A percentile compares a stretch with the other conserved stretches of the same genome.
These are phyloP conservation scores for Halenospora varia DNA, from an alignment of 495 filamentous ascomycete species.

Conservation along the genomic window DNA sequence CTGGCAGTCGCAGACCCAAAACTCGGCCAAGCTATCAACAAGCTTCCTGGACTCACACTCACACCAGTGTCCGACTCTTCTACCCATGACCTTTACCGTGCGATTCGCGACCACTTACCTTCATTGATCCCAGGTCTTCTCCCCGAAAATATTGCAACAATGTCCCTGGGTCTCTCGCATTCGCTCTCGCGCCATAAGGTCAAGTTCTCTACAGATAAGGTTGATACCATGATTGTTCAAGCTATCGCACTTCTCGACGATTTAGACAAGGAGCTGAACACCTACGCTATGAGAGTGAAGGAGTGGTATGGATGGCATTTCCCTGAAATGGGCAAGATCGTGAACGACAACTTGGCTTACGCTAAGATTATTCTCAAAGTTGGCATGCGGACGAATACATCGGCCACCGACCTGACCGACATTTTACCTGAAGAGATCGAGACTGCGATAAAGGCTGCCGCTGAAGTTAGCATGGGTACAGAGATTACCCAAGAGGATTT, in stretches of 20 bases:
- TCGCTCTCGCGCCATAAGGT: constrained; percentile 97
- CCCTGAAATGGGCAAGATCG: constrained; percentile 92
- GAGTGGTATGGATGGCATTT: constrained; percentile 99
- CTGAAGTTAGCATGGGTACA: constrained; percentile 97
- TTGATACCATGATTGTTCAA: constrained; percentile 99
- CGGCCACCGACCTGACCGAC: constrained; percentile 75
- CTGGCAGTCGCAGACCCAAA: constrained; percentile 94
- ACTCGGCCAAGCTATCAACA: constrained; percentile 87
- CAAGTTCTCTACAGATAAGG: constrained; percentile 98
- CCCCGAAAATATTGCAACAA: constrained; percentile 80
- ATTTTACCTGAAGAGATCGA: constrained; percentile 97
- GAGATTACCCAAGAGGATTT: constrained; percentile 89
- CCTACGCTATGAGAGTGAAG: constrained; percentile 97
- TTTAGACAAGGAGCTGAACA: constrained; percentile 97
- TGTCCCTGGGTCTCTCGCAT: constrained; percentile 94
- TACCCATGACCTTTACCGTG: constrained; percentile 85
- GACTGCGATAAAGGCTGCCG: constrained; percentile 82
- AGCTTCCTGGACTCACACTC: constrained; percentile 82
- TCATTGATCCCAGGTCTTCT: constrained; percentile 87
- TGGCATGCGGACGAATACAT: constrained; percentile 78
- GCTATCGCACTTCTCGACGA: constrained; percentile 92
- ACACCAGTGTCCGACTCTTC: constrained; percentile 81
- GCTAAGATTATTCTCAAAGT: constrained; percentile 79
- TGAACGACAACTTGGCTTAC: constrained; percentile 98
- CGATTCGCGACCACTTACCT: constrained; percentile 84